phyloP scores from a whole-genome alignment of 2,329 filamentous ascomycete genomes.

The Fusarium buxicola region DNA sequence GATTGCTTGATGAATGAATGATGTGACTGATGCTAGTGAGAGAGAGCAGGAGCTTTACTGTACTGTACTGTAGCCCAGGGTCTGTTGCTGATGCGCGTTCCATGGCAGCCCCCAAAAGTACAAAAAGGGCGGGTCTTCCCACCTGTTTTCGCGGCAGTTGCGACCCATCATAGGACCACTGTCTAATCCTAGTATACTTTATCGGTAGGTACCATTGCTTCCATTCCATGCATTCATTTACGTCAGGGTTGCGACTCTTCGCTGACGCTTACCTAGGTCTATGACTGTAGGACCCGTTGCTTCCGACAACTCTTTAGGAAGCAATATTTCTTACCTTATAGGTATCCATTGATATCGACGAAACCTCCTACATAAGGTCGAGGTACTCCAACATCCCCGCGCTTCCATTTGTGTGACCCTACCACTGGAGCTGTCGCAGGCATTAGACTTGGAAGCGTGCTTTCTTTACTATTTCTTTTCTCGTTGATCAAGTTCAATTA shows the following conservation, averaged over 20 bases:
- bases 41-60: too few species aligned
- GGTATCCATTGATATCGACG: too few species aligned
- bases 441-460: constrained; percentile 12
- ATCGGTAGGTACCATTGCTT: constrained; percentile 34
- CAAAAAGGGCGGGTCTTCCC: constrained; percentile 50
- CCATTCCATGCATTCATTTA: too few species aligned
- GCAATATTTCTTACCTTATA: too few species aligned
- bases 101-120: constrained; percentile 43
- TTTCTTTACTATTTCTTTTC: constrained; percentile 6
- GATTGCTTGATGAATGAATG: constrained; percentile 32
- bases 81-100: constrained; percentile 2
- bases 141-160: constrained; percentile 42
- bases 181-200: constrained; percentile 15
- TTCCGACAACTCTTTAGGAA: background rate
- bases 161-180: constrained; percentile 42
- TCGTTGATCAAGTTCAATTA: constrained; percentile 13
- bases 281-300: constrained; percentile 5
- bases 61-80: too few species aligned
- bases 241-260: background rate
- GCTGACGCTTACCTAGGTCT: constrained; percentile 10
- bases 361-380: too few species aligned
- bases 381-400: constrained; percentile 11
- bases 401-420: constrained; percentile 34
- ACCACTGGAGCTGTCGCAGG: constrained; percentile 11
- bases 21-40: too few species aligned